These are phyloP conservation scores for Pleurotus ostreatus DNA, from an alignment of 768 basidiomycete species.

Conservation along the genomic window DNA sequence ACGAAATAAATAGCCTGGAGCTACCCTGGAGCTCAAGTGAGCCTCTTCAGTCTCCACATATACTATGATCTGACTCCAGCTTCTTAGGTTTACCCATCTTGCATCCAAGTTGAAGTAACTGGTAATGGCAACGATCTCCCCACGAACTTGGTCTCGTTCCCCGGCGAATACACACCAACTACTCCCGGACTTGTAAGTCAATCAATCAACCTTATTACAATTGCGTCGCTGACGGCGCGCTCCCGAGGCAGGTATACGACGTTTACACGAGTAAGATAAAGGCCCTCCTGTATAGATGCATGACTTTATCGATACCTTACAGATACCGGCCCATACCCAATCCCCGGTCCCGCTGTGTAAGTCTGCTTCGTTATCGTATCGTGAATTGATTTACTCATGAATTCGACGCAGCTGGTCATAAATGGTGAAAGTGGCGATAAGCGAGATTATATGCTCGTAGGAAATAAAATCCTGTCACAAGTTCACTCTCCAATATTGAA, in stretches of 20 bases:
- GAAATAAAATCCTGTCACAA: no score
- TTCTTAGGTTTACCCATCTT: conserved; percentile 38
- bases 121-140: conserved; percentile 40
- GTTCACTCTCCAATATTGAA: no score
- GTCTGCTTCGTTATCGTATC: not conserved
- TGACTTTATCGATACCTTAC: not conserved
- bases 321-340: conserved; percentile 4
- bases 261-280: conserved; percentile 3
- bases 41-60: not conserved
- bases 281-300: no score
- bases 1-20: conserved; percentile 22
- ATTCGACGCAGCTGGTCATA: no score
- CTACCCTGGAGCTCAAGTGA: conserved; percentile 33
- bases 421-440: no score
- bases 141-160: conserved; percentile 44
- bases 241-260: not conserved
- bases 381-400: no score
- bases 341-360: conserved; percentile 5
- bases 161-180: conserved; percentile 31
- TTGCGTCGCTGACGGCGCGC: no score
- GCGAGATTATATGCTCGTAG: no score
- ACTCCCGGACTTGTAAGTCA: conserved; percentile 1
- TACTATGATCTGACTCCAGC: not conserved
- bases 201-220: not conserved
- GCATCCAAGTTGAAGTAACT: conserved; percentile 42